These are phyloP conservation scores for Didymellaceae sp. DNA, from an alignment of 2,329 filamentous ascomycete species.

Conservation along the genomic window DNA sequence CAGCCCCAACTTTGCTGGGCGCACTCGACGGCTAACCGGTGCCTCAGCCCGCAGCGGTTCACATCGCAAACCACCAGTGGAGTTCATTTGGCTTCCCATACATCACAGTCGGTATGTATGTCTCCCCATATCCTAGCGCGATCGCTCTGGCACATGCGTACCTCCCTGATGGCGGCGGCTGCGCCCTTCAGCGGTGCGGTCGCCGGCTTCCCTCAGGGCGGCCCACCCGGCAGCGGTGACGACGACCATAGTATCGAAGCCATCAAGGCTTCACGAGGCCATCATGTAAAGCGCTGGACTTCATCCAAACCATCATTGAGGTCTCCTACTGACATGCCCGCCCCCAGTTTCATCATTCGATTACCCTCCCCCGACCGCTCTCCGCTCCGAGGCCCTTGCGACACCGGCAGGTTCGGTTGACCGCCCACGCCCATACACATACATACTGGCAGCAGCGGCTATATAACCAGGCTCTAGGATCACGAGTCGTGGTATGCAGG, in stretches of 20 bases:
- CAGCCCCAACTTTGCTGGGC: slow-evolving; percentile 24
- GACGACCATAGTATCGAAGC: slow-evolving; percentile 31
- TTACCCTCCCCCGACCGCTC: slow-evolving; percentile 39
- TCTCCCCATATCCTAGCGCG: slow-evolving; percentile 40
- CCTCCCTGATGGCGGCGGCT: slow-evolving; percentile 26
- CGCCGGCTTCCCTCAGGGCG: slow-evolving; percentile 39
- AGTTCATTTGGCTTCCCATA: slow-evolving; percentile 32
- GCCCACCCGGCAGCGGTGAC: slow-evolving; percentile 41
- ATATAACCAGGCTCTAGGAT: slow-evolving; percentile 14
- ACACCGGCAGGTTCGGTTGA: slow-evolving; percentile 49
- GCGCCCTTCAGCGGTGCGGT: slow-evolving; percentile 31
- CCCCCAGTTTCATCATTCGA: slow-evolving; percentile 30
- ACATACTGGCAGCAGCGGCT: slow-evolving; percentile 28
- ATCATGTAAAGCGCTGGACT: slow-evolving; percentile 27
- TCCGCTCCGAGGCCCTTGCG: slow-evolving; percentile 45
- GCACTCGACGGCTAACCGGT: slow-evolving; percentile 41
- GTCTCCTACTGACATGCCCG: slow-evolving; percentile 30
- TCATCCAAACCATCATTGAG: slow-evolving; percentile 27
- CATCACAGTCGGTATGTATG: slow-evolving; percentile 43
- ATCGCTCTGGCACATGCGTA: slow-evolving; percentile 28
- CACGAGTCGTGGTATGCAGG: slow-evolving; percentile 36
- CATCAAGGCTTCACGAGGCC: slow-evolving; percentile 25
- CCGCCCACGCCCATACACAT: slow-evolving; percentile 30
- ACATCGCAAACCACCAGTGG: slow-evolving; percentile 40
- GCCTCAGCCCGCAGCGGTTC: slow-evolving; percentile 45